Percentiles rank a stretch among this genome's conserved stretches.
phyloP scores from a whole-genome alignment of 305 asterid species.

The Fraxinus albicans region DNA sequence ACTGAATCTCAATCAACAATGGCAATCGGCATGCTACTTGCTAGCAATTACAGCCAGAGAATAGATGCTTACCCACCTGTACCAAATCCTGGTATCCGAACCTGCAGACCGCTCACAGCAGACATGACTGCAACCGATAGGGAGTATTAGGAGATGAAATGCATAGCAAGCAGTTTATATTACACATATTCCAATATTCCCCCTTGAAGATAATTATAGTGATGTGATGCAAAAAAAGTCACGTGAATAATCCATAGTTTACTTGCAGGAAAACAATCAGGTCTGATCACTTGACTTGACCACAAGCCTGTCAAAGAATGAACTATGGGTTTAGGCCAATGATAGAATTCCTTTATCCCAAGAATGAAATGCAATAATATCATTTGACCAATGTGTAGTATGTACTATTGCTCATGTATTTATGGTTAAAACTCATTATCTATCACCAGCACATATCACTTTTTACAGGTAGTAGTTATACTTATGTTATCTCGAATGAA shows the following conservation, averaged over 20 bases:
- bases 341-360: background rate
- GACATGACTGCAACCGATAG: conserved; percentile 78
- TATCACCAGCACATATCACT: background rate
- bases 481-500: background rate
- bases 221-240: background rate
- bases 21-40: background rate
- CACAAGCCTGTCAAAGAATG: background rate
- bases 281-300: background rate
- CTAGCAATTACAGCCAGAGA: conserved; percentile 12
- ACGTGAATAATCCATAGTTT: background rate
- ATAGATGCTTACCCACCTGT: conserved; percentile 54
- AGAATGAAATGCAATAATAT: background rate
- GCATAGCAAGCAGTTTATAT: background rate
- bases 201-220: background rate
- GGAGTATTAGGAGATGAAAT: conserved; percentile 17
- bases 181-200: background rate
- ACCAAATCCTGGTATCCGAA: conserved; percentile 80
- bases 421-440: background rate
- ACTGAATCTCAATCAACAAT: background rate
- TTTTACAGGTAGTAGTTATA: background rate
- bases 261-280: background rate
- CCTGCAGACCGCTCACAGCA: conserved; percentile 91
- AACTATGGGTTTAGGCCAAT: background rate
- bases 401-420: background rate
- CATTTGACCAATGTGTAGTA: background rate